phyloP scores from a whole-genome alignment of 139 green algal species.

The Chlorella sp. region DNA sequence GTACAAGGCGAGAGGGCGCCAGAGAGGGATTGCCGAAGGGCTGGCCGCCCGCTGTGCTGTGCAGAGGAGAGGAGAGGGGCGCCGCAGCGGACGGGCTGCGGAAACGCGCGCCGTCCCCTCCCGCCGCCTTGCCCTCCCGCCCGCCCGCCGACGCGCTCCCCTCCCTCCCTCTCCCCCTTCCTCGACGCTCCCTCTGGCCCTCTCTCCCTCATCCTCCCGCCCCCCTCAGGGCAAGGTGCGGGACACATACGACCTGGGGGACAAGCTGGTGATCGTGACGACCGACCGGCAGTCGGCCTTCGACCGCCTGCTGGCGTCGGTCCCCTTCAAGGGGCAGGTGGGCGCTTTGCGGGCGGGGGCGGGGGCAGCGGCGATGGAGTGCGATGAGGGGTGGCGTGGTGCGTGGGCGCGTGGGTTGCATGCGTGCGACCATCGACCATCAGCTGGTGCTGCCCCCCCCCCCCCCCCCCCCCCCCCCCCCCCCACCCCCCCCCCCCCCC shows the following conservation, averaged over 20 bases:
- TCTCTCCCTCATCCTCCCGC: background rate
- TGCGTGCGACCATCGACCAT: conserved; percentile 18
- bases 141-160: background rate
- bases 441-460: conserved; percentile 43
- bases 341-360: no score
- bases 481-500: background rate
- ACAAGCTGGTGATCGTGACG: conserved; percentile 92
- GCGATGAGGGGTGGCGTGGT: conserved; percentile 6
- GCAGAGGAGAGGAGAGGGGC: background rate
- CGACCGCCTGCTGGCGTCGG: conserved; percentile 88
- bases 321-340: conserved; percentile 97
- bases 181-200: background rate
- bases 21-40: no score
- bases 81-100: background rate
- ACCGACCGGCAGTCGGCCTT: conserved; percentile 97
- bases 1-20: conserved; percentile 33
- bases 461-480: background rate
- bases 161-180: background rate
- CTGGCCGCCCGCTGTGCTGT: background rate
- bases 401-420: no score
- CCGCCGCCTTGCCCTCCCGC: no score
- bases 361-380: conserved; percentile 1
- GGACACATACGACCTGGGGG: conserved; percentile 92
- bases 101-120: no score
- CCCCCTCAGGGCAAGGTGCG: conserved; percentile 92